Evolutionary conservation across 148 eudicot genomes (phyloP).

Genomic region (Vaccinium darrowii): DNA sequence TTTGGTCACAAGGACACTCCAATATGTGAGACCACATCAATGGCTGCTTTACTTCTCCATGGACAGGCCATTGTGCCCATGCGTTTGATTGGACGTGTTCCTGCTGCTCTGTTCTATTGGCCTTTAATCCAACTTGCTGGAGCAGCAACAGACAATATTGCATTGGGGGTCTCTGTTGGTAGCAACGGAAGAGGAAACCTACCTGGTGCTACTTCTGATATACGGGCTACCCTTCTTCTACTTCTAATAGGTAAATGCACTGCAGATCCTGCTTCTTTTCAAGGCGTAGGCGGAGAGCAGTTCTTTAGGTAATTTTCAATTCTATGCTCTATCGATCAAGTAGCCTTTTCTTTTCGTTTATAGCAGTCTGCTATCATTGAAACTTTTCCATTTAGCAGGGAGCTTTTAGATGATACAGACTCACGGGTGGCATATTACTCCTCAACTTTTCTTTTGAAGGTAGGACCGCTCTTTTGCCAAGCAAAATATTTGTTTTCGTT

Average conservation of each 20-base stretch:
- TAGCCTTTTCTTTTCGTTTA: neutral
- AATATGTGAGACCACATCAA: slow-evolving; percentile 75
- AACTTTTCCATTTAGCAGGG: slow-evolving; percentile 45
- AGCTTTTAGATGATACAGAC: slow-evolving; percentile 92
- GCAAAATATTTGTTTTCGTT: neutral
- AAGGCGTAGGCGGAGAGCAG: slow-evolving; percentile 89
- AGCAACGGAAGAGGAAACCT: slow-evolving; percentile 97
- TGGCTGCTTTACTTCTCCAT: slow-evolving; percentile 90
- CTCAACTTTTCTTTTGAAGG: slow-evolving; percentile 95
- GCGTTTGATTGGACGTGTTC: slow-evolving; percentile 91
- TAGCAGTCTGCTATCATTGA: neutral
- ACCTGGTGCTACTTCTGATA: slow-evolving; percentile 98
- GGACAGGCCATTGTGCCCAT: slow-evolving; percentile 95
- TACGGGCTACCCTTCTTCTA: slow-evolving; percentile 93
- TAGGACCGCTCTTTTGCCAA: slow-evolving; percentile 25
- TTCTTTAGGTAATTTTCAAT: slow-evolving; percentile 64
- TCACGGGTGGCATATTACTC: slow-evolving; percentile 98
- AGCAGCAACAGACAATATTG: slow-evolving; percentile 96
- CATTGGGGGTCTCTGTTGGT: slow-evolving; percentile 97
- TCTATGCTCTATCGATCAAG: neutral
- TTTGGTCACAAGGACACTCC: slow-evolving; percentile 35
- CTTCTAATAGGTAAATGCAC: slow-evolving; percentile 98
- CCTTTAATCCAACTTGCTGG: slow-evolving; percentile 97
- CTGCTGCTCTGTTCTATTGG: slow-evolving; percentile 90
- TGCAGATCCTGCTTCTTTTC: slow-evolving; percentile 86